These are phyloP conservation scores for Abrus pulchellus DNA, from an alignment of 306 rosid species.

Conservation along the genomic window DNA sequence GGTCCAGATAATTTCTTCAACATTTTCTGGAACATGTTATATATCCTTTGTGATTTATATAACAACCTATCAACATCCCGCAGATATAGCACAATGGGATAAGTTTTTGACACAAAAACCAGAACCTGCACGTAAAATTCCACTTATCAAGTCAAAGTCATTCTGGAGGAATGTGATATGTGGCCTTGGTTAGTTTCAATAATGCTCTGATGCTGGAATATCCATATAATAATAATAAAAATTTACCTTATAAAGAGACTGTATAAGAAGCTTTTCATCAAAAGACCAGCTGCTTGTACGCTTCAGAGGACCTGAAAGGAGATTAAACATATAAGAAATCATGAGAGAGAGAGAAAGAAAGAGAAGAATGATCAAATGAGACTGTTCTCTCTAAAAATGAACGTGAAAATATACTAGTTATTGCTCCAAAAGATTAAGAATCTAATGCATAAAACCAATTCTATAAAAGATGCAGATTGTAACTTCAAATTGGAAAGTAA, in stretches of 20 bases:
- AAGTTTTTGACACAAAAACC: slow-evolving; percentile 72
- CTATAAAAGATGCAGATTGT: neutral
- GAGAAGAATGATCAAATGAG: neutral
- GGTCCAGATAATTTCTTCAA: slow-evolving; percentile 81
- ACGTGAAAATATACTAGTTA: neutral
- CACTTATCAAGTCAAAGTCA: slow-evolving; percentile 34
- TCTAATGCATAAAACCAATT: slow-evolving; percentile 3
- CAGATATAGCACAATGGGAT: slow-evolving; percentile 82
- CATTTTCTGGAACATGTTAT: slow-evolving; percentile 85
- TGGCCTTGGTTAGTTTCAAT: slow-evolving; percentile 19
- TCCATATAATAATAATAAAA: neutral
- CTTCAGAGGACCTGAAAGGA: slow-evolving; percentile 67
- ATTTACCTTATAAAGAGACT: slow-evolving; percentile 82
- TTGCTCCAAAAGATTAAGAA: slow-evolving; percentile 2
- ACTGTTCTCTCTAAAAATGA: neutral
- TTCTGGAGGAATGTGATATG: neutral
- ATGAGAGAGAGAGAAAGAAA: neutral
- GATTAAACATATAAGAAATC: neutral
- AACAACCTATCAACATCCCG: slow-evolving; percentile 80
- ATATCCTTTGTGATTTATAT: slow-evolving; percentile 71
- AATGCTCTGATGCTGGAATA: neutral
- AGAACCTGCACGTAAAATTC: slow-evolving; percentile 69
- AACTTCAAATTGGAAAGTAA: slow-evolving; percentile 20
- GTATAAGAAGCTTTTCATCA: slow-evolving; percentile 88
- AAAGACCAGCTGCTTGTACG: slow-evolving; percentile 91